These are phyloP conservation scores for Podospora pseudocomata DNA, from an alignment of 495 filamentous ascomycete species.

Conservation along the genomic window DNA sequence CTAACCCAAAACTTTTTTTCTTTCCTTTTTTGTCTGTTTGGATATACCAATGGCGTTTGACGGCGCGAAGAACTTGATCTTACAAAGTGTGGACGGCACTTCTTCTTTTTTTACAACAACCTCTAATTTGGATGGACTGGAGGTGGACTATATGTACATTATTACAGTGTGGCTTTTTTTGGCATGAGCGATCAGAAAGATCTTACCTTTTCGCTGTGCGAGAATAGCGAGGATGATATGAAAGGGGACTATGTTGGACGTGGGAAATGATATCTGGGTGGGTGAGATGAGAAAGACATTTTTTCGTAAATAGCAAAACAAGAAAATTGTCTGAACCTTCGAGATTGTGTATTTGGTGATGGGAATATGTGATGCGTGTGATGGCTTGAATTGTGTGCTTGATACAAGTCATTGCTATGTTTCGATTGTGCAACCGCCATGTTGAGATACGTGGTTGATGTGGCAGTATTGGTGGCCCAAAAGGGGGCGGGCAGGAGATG, in stretches of 20 bases:
- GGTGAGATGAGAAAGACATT: slow-evolving; percentile 3
- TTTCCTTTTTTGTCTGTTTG: slow-evolving; percentile 18
- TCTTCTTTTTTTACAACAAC: not conserved
- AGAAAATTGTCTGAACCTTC: not conserved
- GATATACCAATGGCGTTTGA: slow-evolving; percentile 33
- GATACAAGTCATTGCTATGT: not conserved
- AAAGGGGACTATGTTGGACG: no score
- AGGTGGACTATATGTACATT: not conserved
- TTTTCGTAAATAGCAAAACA: slow-evolving; percentile 1
- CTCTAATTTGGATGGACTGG: slow-evolving; percentile 2
- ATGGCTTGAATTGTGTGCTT: not conserved
- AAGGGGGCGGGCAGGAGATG: not conserved
- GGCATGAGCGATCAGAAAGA: not conserved
- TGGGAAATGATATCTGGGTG: no score
- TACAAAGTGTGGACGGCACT: slow-evolving; percentile 1
- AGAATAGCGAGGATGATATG: not conserved
- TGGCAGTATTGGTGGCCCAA: not conserved
- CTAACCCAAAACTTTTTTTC: slow-evolving; percentile 8
- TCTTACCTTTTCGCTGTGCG: not conserved
- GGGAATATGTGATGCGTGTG: not conserved
- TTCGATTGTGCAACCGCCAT: not conserved
- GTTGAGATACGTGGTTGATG: not conserved
- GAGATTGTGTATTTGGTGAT: not conserved
- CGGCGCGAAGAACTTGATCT: slow-evolving; percentile 11
- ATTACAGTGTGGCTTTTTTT: not conserved